Evolutionary conservation across 345 rosid genomes (phyloP).

Genomic region (Viola odorata): DNA sequence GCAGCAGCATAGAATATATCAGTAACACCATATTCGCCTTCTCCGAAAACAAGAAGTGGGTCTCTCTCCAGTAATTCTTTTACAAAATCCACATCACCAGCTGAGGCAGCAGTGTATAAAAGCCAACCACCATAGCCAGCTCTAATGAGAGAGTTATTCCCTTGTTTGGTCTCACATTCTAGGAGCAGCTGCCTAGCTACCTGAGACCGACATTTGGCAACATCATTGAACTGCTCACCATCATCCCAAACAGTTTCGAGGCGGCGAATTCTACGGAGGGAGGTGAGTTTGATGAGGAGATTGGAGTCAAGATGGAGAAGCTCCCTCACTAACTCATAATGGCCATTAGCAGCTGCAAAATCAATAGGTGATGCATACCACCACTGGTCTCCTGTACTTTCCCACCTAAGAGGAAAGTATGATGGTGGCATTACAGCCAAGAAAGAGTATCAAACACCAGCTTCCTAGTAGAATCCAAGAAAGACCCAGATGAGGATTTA

Average conservation of each 20-base stretch:
- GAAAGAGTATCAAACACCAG: background rate
- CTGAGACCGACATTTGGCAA: constrained; percentile 57
- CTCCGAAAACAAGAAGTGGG: constrained; percentile 86
- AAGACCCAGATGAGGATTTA: constrained; percentile 10
- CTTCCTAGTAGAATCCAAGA: background rate
- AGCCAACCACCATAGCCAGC: constrained; percentile 99
- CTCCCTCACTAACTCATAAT: constrained; percentile 73
- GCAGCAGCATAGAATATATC: constrained; percentile 81
- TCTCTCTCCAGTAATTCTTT: constrained; percentile 60
- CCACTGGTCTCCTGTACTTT: constrained; percentile 99
- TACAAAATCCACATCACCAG: constrained; percentile 73
- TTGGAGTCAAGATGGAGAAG: constrained; percentile 84
- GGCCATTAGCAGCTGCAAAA: constrained; percentile 94
- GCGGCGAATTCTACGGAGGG: constrained; percentile 93
- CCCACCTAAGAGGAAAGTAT: constrained; percentile 93
- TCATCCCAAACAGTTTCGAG: constrained; percentile 98
- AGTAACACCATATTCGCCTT: constrained; percentile 94
- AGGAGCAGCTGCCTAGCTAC: constrained; percentile 60
- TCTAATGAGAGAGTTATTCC: constrained; percentile 63
- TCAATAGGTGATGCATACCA: constrained; percentile 98
- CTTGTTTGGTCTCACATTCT: constrained; percentile 47
- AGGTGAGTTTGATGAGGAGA: constrained; percentile 93
- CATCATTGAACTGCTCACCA: constrained; percentile 48
- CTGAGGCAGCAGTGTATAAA: constrained; percentile 88
- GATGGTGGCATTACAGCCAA: constrained; percentile 51